A percentile compares a stretch with the other conserved stretches of the same genome.
phyloP scores from a whole-genome alignment of 331 rosid species.

The Pyrus hybrid region DNA sequence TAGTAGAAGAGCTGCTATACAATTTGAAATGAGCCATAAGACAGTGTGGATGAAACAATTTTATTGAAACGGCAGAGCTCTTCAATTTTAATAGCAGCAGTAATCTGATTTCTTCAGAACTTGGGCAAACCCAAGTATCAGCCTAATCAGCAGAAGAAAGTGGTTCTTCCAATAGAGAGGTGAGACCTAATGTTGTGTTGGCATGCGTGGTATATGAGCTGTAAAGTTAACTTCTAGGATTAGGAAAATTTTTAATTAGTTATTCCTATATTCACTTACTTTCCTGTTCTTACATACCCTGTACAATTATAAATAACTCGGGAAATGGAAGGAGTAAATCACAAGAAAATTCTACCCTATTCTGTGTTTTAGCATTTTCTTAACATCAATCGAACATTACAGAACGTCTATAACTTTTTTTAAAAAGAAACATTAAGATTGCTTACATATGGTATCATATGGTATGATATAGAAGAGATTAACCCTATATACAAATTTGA shows the following conservation, averaged over 20 bases:
- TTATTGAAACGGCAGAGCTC: background rate
- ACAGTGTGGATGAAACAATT: background rate
- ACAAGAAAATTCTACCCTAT: background rate
- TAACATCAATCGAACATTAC: background rate
- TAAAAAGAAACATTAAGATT: background rate
- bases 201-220: background rate
- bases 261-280: background rate
- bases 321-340: background rate
- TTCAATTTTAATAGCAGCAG: background rate
- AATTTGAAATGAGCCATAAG: background rate
- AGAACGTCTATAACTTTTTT: too few species aligned
- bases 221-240: background rate
- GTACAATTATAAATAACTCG: background rate
- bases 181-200: background rate
- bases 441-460: background rate
- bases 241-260: background rate
- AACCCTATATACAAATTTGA: background rate
- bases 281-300: background rate
- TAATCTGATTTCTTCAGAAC: background rate
- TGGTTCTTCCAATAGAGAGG: background rate
- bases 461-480: background rate
- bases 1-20: conserved; percentile 7
- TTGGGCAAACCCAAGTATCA: background rate
- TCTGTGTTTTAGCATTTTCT: background rate
- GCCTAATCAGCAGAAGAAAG: background rate